Base-by-base conservation (phyloP, 1,284 basidiomycete genomes). In the Chondrostereum purpureum region DNA sequence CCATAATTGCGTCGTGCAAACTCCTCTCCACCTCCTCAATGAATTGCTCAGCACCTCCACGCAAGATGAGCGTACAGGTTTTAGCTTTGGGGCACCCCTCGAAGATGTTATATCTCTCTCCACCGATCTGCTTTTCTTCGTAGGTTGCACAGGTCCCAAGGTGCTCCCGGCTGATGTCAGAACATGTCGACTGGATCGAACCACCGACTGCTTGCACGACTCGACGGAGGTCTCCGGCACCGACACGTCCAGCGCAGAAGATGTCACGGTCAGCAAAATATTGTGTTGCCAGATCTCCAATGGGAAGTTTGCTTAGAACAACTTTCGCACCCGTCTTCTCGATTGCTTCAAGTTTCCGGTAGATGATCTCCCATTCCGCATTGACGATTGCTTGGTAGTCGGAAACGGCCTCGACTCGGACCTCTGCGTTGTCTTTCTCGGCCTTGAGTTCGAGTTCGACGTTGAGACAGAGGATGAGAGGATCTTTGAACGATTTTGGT, bases 351-450 rank as follows among this genome's bases (percentile, higher is more conserved):
- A 99, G 77, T 68, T 99, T 99, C 59, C 88, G 81, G 70, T 94
- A 99, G 63, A 99, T 99, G 67, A 99, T 99, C 59, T 94, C 88
- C 96, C 96, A 99, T 66, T 99, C 96, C 19, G 96, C 96, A 60
- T 99, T 93, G 47, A 99, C 96, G 55, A 99, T 97, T 4, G 94
- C 93, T 68, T 99, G 96, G 65, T 99, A 99, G 58, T 97, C 93
- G 17, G 91, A 86, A 18, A 99, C 95, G 40, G 90, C 87, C 61
- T 97, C 92, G 42, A 99, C 92, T 24, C 96, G 84, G 37, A 99
- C 89, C 68, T 99, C 96, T 6, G 96, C 96, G 56, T 99, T 99
- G 69, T 99, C 96, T 67, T 98, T 96, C 70, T 99, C 96, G 0
- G 96, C 96, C 70, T 99, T 99, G 58, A 99, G 77, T 68, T 99